Evolutionary conservation across 768 basidiomycete genomes (phyloP), one percentile per base, ranked within the genome.

Genomic region (Cytidiella melzeri): DNA sequence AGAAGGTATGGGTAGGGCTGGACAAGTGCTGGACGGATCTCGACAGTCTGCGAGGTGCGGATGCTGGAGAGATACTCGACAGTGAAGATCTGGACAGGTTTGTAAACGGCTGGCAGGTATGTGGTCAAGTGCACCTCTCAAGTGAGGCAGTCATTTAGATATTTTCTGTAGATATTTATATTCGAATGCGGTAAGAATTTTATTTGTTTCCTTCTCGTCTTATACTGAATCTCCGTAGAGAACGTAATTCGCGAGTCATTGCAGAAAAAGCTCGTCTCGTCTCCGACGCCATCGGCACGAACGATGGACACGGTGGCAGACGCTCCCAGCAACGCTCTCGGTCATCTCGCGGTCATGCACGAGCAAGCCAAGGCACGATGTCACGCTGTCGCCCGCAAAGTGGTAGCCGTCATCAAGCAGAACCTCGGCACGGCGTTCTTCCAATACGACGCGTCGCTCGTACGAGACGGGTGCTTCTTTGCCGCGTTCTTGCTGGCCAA

Each of bases 381-480:
- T 57, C 65, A 67, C 51, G 60, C 66, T 49, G 59, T 81, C 65
- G 66, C 76, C 57, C 57, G 68, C 58, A 59, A 72, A 64, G 64
- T 76, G 66, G 48, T 78, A 69, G 27, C 67, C 65, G 68, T 64
- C 72, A 76, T 64, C 65, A 77, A 56, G 68, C 74, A 49, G 52
- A 77, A 63, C 55, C 68, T 70, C 64, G 82, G 57, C 69, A 79
- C 64, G 4, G 52, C 63, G 11, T 78, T 95, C 56, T 92, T 96
- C 61, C 75, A 75, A 57, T 94, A 85, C 74, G 93, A 97, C 62
- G 80, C 91, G 1, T 84, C 86, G 18, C 74, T 94, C 3, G 81
- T 93, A 46, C 79, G 88, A 18, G 92, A 95, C 58, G 93, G 93
- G 3, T 90, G 86, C 59, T 95, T 86, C 73, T 94, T 86, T 58